Base-by-base conservation (phyloP, 2,329 filamentous ascomycete genomes). In the Alternaria triticimaculans region DNA sequence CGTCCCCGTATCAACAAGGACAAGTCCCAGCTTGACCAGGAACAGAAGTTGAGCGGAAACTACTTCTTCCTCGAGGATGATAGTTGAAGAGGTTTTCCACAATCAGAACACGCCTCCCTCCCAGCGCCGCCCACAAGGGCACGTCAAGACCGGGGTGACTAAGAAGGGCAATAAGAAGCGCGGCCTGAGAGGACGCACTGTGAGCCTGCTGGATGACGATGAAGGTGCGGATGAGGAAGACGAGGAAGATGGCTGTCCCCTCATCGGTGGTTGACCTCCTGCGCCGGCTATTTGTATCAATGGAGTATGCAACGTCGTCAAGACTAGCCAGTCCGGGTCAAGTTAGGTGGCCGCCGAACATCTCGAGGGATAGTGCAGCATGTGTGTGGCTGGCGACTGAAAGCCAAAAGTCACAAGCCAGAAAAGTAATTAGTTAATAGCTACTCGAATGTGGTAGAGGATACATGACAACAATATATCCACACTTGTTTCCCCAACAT, bases 1-100 rank as follows among this genome's bases (percentile, higher is more conserved):
- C 91, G 96, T 66, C 96, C 96, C 67, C 93, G 96, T 84, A 99
- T 99, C 87, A 99, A 99, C 89, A 99, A 99, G 88, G 85, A 89
- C 78, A 90, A 94, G 82, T 96, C 92, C 79, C 96, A 99, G 85
- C 88, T 98, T 72, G 96, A 99, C 82, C 94, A 97, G 81, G 96
- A 98, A 80, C 96, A 99, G 87, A 99, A 99, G 87, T 74, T 94
- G 76, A 84, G 83, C 70, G 96, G 96, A 74, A 98, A 98, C 84
- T 99, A 92, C 85, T 97, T 97, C 90, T 98, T 98, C 92, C 82
- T 98, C 81, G 95, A 98, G 81, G 94, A 97, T 77, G 87, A 89
- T 79, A 87, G 84, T 83, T 90, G 85, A 90, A 93, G 85, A 88
- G 86, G 87, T 85, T 86, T 80, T 86, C 80, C 80, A 83, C 74